Percentiles rank a stretch among this genome's conserved stretches.
These are phyloP conservation scores for Nissolia schottii DNA, from an alignment of 306 rosid species.

Conservation along the genomic window DNA sequence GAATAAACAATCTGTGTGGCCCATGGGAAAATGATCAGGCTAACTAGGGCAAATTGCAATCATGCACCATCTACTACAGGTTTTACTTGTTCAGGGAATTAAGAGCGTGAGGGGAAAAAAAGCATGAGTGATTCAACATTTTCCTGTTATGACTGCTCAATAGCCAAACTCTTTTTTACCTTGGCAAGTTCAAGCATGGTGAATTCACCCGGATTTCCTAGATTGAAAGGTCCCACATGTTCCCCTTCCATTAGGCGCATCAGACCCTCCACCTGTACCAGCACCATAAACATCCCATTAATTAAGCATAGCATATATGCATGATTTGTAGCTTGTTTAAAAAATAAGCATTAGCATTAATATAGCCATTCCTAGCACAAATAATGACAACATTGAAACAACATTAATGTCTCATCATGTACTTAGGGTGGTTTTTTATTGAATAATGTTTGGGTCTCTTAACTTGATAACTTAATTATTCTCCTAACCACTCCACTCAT, in stretches of 20 bases:
- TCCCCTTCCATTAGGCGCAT: conserved; percentile 98
- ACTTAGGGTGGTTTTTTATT: too few species aligned
- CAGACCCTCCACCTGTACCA: conserved; percentile 82
- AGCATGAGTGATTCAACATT: neutral
- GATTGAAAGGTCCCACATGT: conserved; percentile 96
- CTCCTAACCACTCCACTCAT: too few species aligned
- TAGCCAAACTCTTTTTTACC: conserved; percentile 44
- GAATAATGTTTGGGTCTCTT: too few species aligned
- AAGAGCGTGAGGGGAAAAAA: neutral
- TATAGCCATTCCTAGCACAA: too few species aligned
- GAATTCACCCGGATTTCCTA: conserved; percentile 98
- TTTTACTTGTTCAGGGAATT: neutral
- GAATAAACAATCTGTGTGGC: neutral
- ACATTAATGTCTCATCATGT: too few species aligned
- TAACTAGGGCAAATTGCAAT: neutral
- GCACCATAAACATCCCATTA: conserved; percentile 11
- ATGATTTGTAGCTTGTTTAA: too few species aligned
- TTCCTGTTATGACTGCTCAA: neutral
- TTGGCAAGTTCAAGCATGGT: conserved; percentile 99
- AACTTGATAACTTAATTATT: too few species aligned
- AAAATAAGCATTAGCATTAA: too few species aligned
- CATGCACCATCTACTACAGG: neutral
- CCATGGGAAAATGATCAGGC: neutral
- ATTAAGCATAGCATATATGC: conserved; percentile 7
- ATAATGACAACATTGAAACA: too few species aligned